These are phyloP conservation scores for Solanum hybrid DNA, from an alignment of 305 asterid genomes.

Conservation along the genomic window DNA sequence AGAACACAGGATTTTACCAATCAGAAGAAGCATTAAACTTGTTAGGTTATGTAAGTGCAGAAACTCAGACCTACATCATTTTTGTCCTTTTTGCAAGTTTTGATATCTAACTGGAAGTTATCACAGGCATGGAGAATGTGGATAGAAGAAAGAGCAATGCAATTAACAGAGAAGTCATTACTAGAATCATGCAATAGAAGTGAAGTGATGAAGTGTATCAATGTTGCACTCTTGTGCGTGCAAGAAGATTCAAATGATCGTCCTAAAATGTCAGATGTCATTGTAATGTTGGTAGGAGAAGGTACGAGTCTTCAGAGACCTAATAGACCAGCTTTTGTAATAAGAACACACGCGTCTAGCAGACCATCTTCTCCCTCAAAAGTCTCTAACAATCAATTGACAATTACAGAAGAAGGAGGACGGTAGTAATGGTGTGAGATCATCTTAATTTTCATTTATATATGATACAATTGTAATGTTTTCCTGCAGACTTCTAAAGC, in stretches of 20 bases:
- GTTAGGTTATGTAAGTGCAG: conserved; percentile 18
- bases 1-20: conserved; percentile 4
- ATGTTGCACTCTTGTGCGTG: conserved; percentile 16
- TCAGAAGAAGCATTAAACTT: conserved; percentile 8
- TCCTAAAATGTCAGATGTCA: conserved; percentile 15
- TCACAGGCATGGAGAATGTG: conserved; percentile 4
- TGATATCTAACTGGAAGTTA: neutral
- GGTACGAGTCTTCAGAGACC: neutral
- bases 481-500: neutral
- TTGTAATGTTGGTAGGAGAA: conserved; percentile 6
- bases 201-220: conserved; percentile 11
- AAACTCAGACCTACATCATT: neutral
- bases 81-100: neutral
- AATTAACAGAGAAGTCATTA: neutral
- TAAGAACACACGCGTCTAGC: neutral
- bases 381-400: neutral
- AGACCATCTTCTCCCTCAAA: neutral
- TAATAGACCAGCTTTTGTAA: neutral
- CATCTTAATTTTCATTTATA: neutral
- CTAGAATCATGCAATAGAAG: neutral
- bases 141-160: conserved; percentile 7
- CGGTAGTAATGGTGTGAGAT: neutral
- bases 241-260: conserved; percentile 20
- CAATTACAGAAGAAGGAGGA: neutral
- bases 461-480: neutral